Evolutionary conservation across 1,139 yeast genomes (phyloP).

Genomic region (Nakaseomyces kungkrabaensis): DNA sequence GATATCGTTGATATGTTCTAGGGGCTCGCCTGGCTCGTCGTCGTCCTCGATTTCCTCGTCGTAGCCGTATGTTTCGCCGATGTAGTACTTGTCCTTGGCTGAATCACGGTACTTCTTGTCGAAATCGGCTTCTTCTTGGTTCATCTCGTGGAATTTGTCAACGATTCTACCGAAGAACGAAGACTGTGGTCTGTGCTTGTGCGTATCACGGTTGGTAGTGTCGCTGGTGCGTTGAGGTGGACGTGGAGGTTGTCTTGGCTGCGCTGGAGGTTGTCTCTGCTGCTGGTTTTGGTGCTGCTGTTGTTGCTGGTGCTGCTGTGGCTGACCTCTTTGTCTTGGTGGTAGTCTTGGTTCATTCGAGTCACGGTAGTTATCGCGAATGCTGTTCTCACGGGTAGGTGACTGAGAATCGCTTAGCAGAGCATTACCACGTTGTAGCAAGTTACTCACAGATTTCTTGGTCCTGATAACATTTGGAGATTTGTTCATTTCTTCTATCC

Average conservation of each 20-base stretch:
- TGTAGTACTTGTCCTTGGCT: constrained; percentile 14
- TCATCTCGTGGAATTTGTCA: constrained; percentile 25
- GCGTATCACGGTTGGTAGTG: background rate
- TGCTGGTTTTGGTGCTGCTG: background rate
- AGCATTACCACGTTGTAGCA: constrained; percentile 9
- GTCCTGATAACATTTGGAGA: constrained; percentile 16
- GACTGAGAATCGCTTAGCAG: background rate
- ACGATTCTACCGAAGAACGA: constrained; percentile 8
- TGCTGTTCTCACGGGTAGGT: background rate
- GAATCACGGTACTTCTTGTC: constrained; percentile 15
- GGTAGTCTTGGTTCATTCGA: background rate
- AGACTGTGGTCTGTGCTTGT: background rate
- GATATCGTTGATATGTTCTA: constrained; percentile 4
- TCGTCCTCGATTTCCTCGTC: constrained; percentile 16
- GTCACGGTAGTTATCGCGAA: background rate
- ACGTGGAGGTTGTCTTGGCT: background rate
- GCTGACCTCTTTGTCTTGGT: background rate
- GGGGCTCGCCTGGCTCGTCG: constrained; percentile 4
- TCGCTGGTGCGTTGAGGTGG: background rate
- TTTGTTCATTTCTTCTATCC: constrained; percentile 14
- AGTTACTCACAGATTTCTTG: constrained; percentile 17
- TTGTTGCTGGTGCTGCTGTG: background rate
- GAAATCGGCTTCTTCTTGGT: constrained; percentile 25
- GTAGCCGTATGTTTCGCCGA: constrained; percentile 20
- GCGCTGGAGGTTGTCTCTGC: background rate